Evolutionary conservation across 2,329 filamentous ascomycete species (phyloP), one percentile per base, ranked within the genome.

Genomic region (Exserohilum rostratum): DNA sequence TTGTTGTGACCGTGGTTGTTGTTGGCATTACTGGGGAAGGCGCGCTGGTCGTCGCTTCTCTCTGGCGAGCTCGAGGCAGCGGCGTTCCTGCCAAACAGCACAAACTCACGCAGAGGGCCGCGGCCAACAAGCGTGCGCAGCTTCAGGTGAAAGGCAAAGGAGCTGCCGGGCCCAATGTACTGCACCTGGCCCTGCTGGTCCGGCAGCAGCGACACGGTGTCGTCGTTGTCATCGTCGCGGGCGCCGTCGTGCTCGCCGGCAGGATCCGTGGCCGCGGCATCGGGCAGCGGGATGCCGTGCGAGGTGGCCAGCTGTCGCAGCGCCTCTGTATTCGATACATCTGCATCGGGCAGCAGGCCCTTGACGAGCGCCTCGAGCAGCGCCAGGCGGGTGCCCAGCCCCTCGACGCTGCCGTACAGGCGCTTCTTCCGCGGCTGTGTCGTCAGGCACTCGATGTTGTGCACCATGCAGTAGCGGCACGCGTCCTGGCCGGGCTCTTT

Each of bases 351-450:
- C 11, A 79, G 61, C 35, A 80, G 65, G 3, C 77, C 77, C 58
- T 78, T 77, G 40, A 80, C 77, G 31, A 79, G 70, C 38, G 76
- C 73, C 60, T 80, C 78, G 9, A 80, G 71, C 45, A 79, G 66
- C 6, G 72, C 70, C 46, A 79, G 65, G 1, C 77, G 73, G 51
- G 71, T 72, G 18, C 75, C 74, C 42, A 79, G 60, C 13, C 74
- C 74, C 58, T 80, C 77, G 35, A 77, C 74, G 53, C 75, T 78
- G 47, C 74, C 76, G 46, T 76, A 79, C 27, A 78, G 71, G 10
- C 77, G 70, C 68, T 78, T 77, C 67, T 79, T 79, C 57, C 77
- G 77, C 38, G 75, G 75, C 62, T 79, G 72, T 13, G 78, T 80
- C 15, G 76, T 78, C 38, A 72, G 68, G 63, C 78, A 80, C 49